Evolutionary conservation across 2,329 filamentous ascomycete species (phyloP).

Genomic region (Emmonsiellopsis sp.): DNA sequence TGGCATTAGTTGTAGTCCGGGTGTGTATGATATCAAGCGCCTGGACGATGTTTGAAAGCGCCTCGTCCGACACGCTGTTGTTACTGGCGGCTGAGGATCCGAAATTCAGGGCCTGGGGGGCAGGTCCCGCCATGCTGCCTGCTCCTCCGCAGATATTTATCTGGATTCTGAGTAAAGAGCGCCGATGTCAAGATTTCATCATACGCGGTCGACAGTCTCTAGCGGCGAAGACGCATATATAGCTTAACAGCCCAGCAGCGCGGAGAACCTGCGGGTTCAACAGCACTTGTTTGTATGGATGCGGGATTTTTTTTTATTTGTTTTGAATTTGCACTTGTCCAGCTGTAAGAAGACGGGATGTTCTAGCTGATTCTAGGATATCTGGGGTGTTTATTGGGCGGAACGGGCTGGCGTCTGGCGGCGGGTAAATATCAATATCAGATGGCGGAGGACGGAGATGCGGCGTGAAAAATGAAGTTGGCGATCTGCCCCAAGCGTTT

Average conservation of each 20-base stretch:
- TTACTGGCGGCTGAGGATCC: slow-evolving; percentile 1
- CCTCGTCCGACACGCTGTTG: slow-evolving; percentile 1
- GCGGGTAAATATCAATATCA: no score
- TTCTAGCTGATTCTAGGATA: neutral
- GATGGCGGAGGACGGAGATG: no score
- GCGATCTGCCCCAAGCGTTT: no score
- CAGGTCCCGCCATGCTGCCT: slow-evolving; percentile 6
- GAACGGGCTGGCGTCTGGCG: no score
- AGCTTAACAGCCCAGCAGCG: neutral
- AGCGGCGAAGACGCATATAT: neutral
- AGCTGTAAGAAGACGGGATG: neutral
- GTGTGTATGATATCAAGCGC: slow-evolving; percentile 84
- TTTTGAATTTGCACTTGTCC: neutral
- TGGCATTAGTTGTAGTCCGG: slow-evolving; percentile 68
- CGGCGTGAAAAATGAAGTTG: no score
- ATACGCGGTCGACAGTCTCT: neutral
- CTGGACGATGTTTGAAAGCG: slow-evolving; percentile 53
- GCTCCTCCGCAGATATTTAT: neutral
- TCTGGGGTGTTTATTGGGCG: neutral
- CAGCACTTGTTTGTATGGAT: neutral
- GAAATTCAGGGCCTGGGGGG: slow-evolving; percentile 2
- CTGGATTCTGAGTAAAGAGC: neutral
- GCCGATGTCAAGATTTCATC: neutral
- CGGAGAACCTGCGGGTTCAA: neutral
- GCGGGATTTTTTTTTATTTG: neutral